phyloP scores from a whole-genome alignment of 805 yeast genomes.

The Teunomyces pallodes region DNA sequence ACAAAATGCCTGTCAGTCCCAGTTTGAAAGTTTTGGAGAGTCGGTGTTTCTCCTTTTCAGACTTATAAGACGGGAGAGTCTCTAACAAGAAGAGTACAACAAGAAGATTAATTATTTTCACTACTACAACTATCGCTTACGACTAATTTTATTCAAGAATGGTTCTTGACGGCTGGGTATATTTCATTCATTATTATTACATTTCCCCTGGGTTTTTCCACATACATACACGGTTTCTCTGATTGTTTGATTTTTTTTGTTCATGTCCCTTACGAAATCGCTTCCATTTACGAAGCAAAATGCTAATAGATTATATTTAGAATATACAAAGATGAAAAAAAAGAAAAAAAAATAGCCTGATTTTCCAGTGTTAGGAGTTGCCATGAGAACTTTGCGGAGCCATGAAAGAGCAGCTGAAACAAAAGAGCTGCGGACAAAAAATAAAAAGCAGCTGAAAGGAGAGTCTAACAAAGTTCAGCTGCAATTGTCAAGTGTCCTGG shows the following conservation, averaged over 20 bases:
- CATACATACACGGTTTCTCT: background rate
- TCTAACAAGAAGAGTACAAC: background rate
- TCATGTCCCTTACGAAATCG: background rate
- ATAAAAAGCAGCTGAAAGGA: too few relatives aligned
- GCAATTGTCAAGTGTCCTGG: too few relatives aligned
- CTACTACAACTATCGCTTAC: background rate
- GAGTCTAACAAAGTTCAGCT: too few relatives aligned
- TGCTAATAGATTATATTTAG: background rate
- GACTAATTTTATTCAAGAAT: constrained; percentile 1
- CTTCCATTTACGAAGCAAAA: background rate
- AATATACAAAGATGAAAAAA: background rate
- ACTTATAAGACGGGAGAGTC: constrained; percentile 3
- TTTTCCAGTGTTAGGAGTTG: too few relatives aligned
- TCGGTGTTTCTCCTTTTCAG: constrained; percentile 26
- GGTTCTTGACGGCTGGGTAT: constrained; percentile 3
- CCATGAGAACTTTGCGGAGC: too few relatives aligned
- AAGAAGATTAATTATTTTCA: background rate
- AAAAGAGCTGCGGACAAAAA: too few relatives aligned
- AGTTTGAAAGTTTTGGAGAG: constrained; percentile 34
- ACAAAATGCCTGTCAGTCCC: constrained; percentile 23
- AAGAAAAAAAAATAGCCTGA: background rate
- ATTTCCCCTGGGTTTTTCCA: background rate
- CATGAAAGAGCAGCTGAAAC: too few relatives aligned
- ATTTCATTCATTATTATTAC: background rate
- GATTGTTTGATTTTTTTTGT: background rate